Evolutionary conservation across 108 stramenopile genomes (phyloP).

Genomic region (Cyclotella sp.): DNA sequence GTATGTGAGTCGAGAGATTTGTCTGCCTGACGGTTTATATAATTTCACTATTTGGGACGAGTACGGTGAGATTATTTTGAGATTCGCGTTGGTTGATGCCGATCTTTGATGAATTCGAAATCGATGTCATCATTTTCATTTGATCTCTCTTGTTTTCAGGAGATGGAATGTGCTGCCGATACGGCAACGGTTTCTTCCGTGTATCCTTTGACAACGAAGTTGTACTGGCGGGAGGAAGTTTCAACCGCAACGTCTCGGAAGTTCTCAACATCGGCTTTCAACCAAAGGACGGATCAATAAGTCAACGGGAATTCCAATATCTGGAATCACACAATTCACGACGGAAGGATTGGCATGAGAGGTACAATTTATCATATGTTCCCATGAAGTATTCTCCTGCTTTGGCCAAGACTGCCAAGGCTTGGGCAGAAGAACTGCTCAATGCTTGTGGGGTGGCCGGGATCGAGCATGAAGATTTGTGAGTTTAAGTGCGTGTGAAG

Average conservation of each 20-base stretch:
- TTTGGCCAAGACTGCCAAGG: conserved; percentile 19
- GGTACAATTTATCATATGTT: conserved; percentile 32
- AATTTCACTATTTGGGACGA: conserved; percentile 42
- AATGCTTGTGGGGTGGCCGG: conserved; percentile 21
- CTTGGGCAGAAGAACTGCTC: conserved; percentile 30
- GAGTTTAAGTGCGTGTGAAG: too few species aligned
- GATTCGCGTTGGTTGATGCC: not conserved
- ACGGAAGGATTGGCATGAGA: conserved; percentile 26
- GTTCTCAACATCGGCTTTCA: conserved; percentile 6
- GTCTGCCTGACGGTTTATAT: conserved; percentile 43
- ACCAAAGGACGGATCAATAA: not conserved
- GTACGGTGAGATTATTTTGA: conserved; percentile 12
- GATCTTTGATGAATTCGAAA: not conserved
- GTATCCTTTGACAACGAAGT: conserved; percentile 16
- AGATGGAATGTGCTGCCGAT: conserved; percentile 42
- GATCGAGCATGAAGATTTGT: conserved; percentile 32
- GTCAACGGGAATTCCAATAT: conserved; percentile 21
- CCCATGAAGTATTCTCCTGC: conserved; percentile 32
- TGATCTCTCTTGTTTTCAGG: conserved; percentile 9
- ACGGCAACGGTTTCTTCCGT: conserved; percentile 35
- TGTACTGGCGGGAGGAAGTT: conserved; percentile 31
- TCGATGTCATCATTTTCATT: not conserved
- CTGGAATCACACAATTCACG: conserved; percentile 28
- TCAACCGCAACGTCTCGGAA: conserved; percentile 14
- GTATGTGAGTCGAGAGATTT: conserved; percentile 26